Evolutionary conservation across 176 grass and related monocot genomes (phyloP), one percentile per base, ranked within the genome.

Genomic region (Secale cereale): DNA sequence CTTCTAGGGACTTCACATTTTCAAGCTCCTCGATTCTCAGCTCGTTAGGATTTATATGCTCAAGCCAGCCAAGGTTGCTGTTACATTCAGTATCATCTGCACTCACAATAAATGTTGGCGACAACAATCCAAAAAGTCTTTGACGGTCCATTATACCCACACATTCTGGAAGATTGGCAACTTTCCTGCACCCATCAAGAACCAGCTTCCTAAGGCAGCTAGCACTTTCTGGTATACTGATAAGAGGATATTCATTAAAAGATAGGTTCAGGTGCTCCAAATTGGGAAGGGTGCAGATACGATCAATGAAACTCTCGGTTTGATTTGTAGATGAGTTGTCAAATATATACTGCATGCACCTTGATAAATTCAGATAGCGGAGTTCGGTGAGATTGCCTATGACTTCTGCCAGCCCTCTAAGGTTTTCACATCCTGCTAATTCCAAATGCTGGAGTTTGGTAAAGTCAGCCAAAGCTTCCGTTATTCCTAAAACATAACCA

Each of bases 191-290:
- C n/a, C n/a, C n/a, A n/a, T n/a, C n/a, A n/a, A n/a, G n/a, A n/a
- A n/a, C n/a, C n/a, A 39, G 33, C 81, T 45, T 83, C 1, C 25
- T 5, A 0, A 84, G 60, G 39, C 11, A 28, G 6, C 40, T 1
- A 2, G 77, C 8, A 67, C 73, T 9, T 9, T 77, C 82, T 3
- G 82, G 82, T 27, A 84, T 6, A 37, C 6, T 54, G 0, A 0
- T 0, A 19, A 84, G n/a, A n/a, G n/a, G n/a, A n/a, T n/a, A 9
- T 2, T 27, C 2, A n/a, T 50, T 72, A 5, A 0, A 1, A 8
- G 72, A 76, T 5, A 84, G 50, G 22, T 84, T 28, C 1, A 84
- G 59, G 65, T 76, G 59, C 28, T 83, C 57, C 1, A 83, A 70
- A 75, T 50, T 76, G 31, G 14, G 19, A 46, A 84, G 59, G 7